A percentile compares a stretch with the other conserved stretches of the same genome.
Conservation (phyloP, 805 yeast species). For the Tetrapisispora phaffii region DNA sequence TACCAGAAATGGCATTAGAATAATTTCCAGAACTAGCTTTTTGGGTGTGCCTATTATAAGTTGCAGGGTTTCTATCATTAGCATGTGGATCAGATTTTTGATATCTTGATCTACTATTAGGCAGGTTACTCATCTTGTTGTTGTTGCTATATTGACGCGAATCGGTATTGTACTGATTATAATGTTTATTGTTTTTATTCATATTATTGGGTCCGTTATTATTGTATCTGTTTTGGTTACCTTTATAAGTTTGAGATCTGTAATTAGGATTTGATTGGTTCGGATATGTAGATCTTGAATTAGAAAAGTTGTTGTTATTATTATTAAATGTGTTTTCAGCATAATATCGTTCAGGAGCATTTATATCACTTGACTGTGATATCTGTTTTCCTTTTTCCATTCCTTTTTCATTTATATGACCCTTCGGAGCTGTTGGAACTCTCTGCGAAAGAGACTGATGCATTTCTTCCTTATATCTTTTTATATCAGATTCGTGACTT, state of each 20-base stretch:
- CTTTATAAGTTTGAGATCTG: background rate
- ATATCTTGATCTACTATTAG: background rate
- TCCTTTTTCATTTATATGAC: conserved; percentile 15
- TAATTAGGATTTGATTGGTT: background rate
- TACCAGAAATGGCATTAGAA: background rate
- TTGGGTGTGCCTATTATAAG: background rate
- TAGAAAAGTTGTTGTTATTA: background rate
- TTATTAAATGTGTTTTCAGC: background rate
- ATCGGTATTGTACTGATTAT: background rate
- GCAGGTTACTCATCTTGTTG: background rate
- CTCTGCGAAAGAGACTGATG: conserved; percentile 26
- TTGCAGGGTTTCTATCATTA: background rate
- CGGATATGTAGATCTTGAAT: background rate
- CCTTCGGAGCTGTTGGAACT: conserved; percentile 28
- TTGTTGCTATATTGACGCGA: background rate
- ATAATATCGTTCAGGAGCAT: background rate
- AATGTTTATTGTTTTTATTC: background rate
- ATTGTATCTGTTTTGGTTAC: background rate
- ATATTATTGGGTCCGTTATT: background rate
- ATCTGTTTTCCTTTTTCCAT: background rate
- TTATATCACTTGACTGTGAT: background rate
- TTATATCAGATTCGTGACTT: conserved; percentile 79
- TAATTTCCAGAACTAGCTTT: background rate
- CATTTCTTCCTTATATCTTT: conserved; percentile 40
- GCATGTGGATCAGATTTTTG: background rate